phyloP scores from a whole-genome alignment of 352 stramenopile genomes.

The Aphanomyces euteiches region DNA sequence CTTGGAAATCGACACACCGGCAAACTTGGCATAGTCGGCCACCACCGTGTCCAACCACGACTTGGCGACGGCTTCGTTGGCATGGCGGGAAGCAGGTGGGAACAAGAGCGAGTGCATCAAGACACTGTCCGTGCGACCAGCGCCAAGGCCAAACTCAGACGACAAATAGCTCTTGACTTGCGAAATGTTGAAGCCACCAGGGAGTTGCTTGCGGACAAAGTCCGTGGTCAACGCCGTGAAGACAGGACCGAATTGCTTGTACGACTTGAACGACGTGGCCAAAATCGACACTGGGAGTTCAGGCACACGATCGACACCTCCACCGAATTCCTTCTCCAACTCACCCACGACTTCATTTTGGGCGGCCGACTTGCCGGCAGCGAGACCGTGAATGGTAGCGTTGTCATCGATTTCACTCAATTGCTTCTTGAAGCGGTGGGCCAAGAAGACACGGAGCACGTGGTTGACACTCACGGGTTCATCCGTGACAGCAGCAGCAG shows the following conservation, averaged over 20 bases:
- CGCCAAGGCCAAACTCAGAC: constrained; percentile 49
- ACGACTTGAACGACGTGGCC: constrained; percentile 55
- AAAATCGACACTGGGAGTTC: constrained; percentile 73
- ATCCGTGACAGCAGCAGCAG: constrained; percentile 41
- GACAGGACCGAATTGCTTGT: constrained; percentile 68
- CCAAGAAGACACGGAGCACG: constrained; percentile 61
- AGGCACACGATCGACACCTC: constrained; percentile 46
- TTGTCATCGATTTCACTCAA: constrained; percentile 59
- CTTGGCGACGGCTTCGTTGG: constrained; percentile 60
- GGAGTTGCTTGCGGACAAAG: constrained; percentile 74
- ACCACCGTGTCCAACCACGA: constrained; percentile 74
- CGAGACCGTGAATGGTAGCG: constrained; percentile 71
- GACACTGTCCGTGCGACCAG: constrained; percentile 67
- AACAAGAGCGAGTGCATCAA: constrained; percentile 57
- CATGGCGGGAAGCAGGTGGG: constrained; percentile 54
- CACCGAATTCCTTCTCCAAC: constrained; percentile 78
- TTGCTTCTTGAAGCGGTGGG: constrained; percentile 67
- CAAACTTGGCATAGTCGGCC: constrained; percentile 58
- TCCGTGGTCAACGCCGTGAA: constrained; percentile 56
- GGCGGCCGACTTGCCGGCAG: constrained; percentile 73
- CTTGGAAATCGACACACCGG: constrained; percentile 51
- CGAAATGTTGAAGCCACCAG: constrained; percentile 75
- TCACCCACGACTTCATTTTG: constrained; percentile 86
- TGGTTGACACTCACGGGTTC: constrained; percentile 58
- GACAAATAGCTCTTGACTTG: constrained; percentile 65